phyloP scores from a whole-genome alignment of 2,329 filamentous ascomycete genomes.

The Alternaria sp. region DNA sequence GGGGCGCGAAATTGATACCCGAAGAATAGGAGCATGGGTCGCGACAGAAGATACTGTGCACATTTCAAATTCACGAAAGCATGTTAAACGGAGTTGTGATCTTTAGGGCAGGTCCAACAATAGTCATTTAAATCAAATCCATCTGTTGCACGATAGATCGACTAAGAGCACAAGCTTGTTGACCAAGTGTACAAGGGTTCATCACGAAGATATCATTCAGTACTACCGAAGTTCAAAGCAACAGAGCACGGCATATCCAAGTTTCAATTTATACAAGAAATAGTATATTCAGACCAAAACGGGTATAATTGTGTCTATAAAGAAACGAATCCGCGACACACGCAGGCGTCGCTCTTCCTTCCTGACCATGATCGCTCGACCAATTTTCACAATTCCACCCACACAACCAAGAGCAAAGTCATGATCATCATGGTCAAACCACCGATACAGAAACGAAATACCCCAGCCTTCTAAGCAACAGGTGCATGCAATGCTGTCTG shows the following conservation, averaged over 20 bases:
- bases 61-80: not conserved
- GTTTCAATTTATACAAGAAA: not conserved
- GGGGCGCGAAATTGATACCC: not conserved
- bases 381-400: not conserved
- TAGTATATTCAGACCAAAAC: not conserved
- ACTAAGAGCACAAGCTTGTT: not conserved
- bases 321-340: not conserved
- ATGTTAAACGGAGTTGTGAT: not conserved
- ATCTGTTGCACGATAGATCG: not conserved
- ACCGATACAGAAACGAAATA: not conserved
- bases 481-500: conserved; percentile 49
- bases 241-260: not conserved
- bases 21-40: not conserved
- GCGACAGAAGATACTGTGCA: not conserved
- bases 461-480: not conserved
- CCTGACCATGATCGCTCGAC: not conserved
- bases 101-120: not conserved
- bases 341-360: not conserved
- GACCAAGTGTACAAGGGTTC: not conserved
- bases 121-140: not conserved
- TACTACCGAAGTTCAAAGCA: too few relatives aligned
- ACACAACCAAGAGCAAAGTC: not conserved
- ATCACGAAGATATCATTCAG: not conserved
- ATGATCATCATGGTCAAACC: not conserved
- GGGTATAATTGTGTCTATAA: not conserved